Percentiles rank a stretch among this genome's conserved stretches.
These are phyloP conservation scores for Trifolium repens DNA, from an alignment of 306 rosid genomes.

Conservation along the genomic window DNA sequence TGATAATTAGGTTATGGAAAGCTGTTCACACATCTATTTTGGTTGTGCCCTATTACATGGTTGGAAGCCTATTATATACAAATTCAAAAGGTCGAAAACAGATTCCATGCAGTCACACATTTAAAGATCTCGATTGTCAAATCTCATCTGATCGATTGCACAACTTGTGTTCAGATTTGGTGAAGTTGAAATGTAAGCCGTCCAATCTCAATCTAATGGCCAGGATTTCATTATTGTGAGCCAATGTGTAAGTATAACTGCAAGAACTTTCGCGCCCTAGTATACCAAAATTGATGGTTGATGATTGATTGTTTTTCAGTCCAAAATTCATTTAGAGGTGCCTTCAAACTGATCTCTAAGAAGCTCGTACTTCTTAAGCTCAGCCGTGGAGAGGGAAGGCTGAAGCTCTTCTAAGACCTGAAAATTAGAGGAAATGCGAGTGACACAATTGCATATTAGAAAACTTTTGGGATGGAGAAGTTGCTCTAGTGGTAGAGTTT, in stretches of 20 bases:
- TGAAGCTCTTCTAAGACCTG: slow-evolving; percentile 77
- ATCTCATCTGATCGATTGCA: neutral
- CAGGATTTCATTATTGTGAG: neutral
- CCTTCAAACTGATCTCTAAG: slow-evolving; percentile 95
- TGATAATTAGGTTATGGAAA: neutral
- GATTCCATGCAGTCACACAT: neutral
- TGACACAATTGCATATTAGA: slow-evolving; percentile 22
- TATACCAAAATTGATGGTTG: neutral
- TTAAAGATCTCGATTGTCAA: neutral
- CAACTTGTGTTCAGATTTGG: neutral
- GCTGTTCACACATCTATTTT: neutral
- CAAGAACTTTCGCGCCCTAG: neutral
- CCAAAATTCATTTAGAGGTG: slow-evolving; percentile 53
- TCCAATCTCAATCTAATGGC: neutral
- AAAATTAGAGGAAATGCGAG: slow-evolving; percentile 37
- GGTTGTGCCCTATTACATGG: neutral
- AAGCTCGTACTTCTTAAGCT: slow-evolving; percentile 80
- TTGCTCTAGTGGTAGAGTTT: neutral
- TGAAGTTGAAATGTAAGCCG: neutral
- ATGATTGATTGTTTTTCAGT: neutral
- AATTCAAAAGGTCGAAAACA: neutral
- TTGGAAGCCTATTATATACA: neutral
- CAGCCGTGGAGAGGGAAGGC: slow-evolving; percentile 79
- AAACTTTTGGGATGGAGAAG: slow-evolving; percentile 9
- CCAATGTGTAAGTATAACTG: neutral